phyloP scores from a whole-genome alignment of 352 stramenopile species.

The Globisporangium ultimum region DNA sequence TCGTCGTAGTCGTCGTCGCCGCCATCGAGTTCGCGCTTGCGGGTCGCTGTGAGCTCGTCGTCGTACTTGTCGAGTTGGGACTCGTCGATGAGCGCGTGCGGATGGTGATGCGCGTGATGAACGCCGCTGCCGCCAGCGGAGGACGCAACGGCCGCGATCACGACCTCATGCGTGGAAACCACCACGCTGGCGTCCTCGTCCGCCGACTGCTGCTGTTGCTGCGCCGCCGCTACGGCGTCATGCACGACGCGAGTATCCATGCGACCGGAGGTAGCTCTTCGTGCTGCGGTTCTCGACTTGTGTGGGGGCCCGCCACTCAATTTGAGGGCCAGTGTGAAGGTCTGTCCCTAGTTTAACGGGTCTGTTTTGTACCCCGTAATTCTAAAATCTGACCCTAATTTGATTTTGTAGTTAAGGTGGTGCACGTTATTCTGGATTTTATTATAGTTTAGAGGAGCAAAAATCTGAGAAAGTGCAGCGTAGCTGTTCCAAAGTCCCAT shows the following conservation, averaged over 20 bases:
- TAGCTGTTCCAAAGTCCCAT: not conserved
- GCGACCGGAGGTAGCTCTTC: not conserved
- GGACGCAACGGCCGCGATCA: not conserved
- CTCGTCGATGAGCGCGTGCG: constrained; percentile 32
- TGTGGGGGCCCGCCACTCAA: constrained; percentile 11
- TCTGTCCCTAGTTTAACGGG: too few species aligned
- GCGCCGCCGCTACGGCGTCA: not conserved
- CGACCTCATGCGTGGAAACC: not conserved
- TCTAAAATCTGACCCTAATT: too few species aligned
- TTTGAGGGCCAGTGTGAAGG: constrained; percentile 6
- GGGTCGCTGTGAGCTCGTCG: constrained; percentile 16
- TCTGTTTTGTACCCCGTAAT: too few species aligned
- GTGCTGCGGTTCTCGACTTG: not conserved
- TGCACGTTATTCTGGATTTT: constrained; percentile 1
- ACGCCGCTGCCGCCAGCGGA: constrained; percentile 3
- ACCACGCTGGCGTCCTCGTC: not conserved
- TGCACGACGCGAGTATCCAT: constrained; percentile 8
- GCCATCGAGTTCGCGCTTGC: constrained; percentile 42
- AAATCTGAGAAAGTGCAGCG: not conserved
- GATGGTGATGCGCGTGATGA: not conserved
- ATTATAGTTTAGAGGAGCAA: not conserved
- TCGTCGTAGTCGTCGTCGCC: constrained; percentile 30
- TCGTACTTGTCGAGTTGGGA: constrained; percentile 34
- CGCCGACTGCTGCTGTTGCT: too few species aligned
- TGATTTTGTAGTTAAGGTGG: too few species aligned